A percentile compares a stretch with the other conserved stretches of the same genome.
Evolutionary conservation across 176 grass and related monocot genomes (phyloP).

Genomic region (Elymus sibiricus): DNA sequence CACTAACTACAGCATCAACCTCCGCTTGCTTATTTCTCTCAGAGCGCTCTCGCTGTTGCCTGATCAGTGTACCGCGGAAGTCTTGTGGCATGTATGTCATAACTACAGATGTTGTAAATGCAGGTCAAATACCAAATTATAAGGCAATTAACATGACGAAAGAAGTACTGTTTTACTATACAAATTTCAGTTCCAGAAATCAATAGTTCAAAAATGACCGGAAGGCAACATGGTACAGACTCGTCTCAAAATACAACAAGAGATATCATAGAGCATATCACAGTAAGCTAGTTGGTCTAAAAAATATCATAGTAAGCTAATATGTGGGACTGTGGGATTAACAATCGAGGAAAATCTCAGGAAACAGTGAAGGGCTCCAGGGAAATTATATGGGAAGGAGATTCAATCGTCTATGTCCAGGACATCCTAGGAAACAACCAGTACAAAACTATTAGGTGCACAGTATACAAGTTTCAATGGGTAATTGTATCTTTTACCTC

Average conservation of each 20-base stretch:
- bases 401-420: not conserved
- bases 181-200: not conserved
- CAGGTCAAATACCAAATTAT: conserved; percentile 24
- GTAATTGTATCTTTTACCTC: not conserved
- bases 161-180: conserved; percentile 1
- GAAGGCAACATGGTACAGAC: conserved; percentile 10
- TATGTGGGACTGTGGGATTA: not conserved
- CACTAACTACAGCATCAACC: conserved; percentile 75
- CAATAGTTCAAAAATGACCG: not conserved
- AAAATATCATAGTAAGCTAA: not conserved
- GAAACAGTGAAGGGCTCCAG: not conserved
- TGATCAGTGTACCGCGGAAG: conserved; percentile 86
- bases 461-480: not conserved
- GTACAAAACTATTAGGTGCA: not conserved
- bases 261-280: not conserved
- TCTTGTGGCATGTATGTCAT: conserved; percentile 99
- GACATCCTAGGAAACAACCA: not conserved
- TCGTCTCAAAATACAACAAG: not conserved
- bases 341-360: not conserved
- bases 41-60: conserved; percentile 87
- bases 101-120: conserved; percentile 70
- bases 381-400: conserved; percentile 15
- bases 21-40: conserved; percentile 93
- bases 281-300: not conserved
- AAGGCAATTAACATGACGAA: not conserved